Base-by-base conservation (phyloP, 2,329 filamentous ascomycete species). In the Claviceps sp. region DNA sequence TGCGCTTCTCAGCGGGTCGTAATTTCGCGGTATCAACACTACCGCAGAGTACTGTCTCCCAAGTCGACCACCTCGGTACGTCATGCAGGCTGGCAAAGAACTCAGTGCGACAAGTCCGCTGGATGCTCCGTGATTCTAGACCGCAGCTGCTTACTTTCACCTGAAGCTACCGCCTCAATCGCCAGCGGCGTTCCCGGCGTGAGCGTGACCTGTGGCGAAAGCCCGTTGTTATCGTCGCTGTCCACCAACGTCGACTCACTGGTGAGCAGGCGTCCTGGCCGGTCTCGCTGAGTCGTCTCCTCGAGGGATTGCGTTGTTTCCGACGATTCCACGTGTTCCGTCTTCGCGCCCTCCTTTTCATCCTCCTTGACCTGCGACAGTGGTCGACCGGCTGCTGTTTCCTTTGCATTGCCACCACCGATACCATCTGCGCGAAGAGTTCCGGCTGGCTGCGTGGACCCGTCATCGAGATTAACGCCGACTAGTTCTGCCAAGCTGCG, bases 401-500 rank as follows among this genome's bases (percentile, higher is more conserved):
- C 51, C 11, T 55, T 50, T 14, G 56, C 59, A 17, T 58, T 53
- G 5, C 54, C 51, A 5, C 56, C 54, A 11, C 59, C 56, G 14
- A 64, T 60, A 2, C 58, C 64, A 0, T 59, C 57, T 41, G 44
- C 50, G 41, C 67, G 51, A 11, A 26, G 51, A 11, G 26, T 26
- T 49, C 61, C 60, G 53, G 65, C 57, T 51, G 56, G 45, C 52
- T 62, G 62, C 1, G 68, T 65, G 0, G 72, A 55, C 7, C 58
- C 73, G 41, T 74, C 65, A 44, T 80, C 77, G 38, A 81, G 69
- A 47, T 78, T 73, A 7, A 80, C 81, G 0, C 84, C 87, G 34
- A 96, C 87, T 65, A 94, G 87, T 56, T 88, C 87, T 2, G 88
- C 87, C 22, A 97, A 71, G 59, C 89, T 95, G 52, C 82, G 77